phyloP scores from a whole-genome alignment of 2,329 filamentous ascomycete genomes.

The Nothophaeocryptopus gaeumannii region DNA sequence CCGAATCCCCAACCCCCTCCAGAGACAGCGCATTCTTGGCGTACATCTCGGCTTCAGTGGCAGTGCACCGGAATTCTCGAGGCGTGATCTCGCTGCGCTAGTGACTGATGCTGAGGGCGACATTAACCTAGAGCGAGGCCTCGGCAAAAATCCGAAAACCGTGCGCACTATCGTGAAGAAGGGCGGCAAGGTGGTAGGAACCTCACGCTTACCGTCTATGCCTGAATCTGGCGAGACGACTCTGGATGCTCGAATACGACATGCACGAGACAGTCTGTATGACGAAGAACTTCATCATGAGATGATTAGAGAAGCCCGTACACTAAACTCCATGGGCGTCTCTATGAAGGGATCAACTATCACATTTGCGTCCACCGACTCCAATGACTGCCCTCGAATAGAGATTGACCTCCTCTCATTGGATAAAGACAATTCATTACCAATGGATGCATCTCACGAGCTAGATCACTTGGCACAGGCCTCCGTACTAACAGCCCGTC shows the following conservation, averaged over 20 bases:
- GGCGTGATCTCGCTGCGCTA: slow-evolving; percentile 78
- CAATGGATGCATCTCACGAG: slow-evolving; percentile 26
- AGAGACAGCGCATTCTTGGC: slow-evolving; percentile 56
- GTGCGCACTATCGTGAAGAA: slow-evolving; percentile 66
- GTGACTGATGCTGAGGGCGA: slow-evolving; percentile 70
- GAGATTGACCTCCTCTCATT: slow-evolving; percentile 66
- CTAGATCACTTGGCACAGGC: slow-evolving; percentile 58
- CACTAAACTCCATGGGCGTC: slow-evolving; percentile 68
- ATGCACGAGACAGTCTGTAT: slow-evolving; percentile 75
- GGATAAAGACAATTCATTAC: slow-evolving; percentile 17
- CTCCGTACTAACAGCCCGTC: slow-evolving; percentile 64
- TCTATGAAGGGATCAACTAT: slow-evolving; percentile 54
- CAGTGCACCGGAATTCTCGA: slow-evolving; percentile 57
- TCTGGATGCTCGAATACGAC: slow-evolving; percentile 66
- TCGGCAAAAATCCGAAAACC: slow-evolving; percentile 55
- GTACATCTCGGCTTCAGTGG: slow-evolving; percentile 90
- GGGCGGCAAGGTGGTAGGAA: slow-evolving; percentile 58
- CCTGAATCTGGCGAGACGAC: slow-evolving; percentile 51
- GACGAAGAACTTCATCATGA: slow-evolving; percentile 90
- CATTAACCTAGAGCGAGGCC: slow-evolving; percentile 68
- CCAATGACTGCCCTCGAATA: slow-evolving; percentile 54
- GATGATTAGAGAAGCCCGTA: slow-evolving; percentile 75
- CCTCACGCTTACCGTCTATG: slow-evolving; percentile 40
- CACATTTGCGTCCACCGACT: slow-evolving; percentile 22
- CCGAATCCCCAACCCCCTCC: slow-evolving; percentile 51